Base-by-base conservation (phyloP, 805 yeast species). In the Grigorovia yakushimaensis region DNA sequence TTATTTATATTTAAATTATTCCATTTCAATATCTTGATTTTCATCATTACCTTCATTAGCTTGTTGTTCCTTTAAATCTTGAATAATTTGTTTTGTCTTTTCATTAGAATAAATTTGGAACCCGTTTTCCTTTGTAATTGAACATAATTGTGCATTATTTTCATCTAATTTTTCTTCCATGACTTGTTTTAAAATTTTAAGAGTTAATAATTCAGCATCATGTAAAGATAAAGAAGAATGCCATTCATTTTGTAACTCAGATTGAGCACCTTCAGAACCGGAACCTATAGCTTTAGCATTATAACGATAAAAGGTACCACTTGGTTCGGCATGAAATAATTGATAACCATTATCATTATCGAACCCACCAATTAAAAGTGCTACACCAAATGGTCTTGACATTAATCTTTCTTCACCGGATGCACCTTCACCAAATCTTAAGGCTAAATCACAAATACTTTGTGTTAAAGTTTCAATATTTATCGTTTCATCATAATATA, bases 361-460 rank as follows among this genome's bases (percentile, higher is more conserved):
- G 57, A 81, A 76, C 44, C 99, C 99, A 5, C 98, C 98, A 61
- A 93, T 84, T 59, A 93, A 76, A 55, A 93, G 71, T 1, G 99
- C 99, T 44, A 93, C 99, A 64, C 99, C 99, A 66, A 93, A 93
- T 11, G 99, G 99, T 71, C 99, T 81, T 4, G 96, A 88, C 99
- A 93, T 72, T 43, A 70, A 54, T 64, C 94, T 78, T 66, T 91
- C 91, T 64, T 93, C 97, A 49, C 96, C 97, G 39, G 88, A 81
- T 3, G 95, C 96, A 55, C 96, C 96, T 72, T 91, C 98, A 49
- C 98, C 98, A 57, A 91, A 91, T 64, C 98, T 78, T 58, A 93
- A 73, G 2, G 99, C 98, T 61, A 93, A 76, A 69, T 93, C 98
- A 67, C 98, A 93, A 18, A 93, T 96, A 0, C 95, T 81, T 68